Conservation (phyloP, 805 yeast species). For the Sugiyamaella marilandica region DNA sequence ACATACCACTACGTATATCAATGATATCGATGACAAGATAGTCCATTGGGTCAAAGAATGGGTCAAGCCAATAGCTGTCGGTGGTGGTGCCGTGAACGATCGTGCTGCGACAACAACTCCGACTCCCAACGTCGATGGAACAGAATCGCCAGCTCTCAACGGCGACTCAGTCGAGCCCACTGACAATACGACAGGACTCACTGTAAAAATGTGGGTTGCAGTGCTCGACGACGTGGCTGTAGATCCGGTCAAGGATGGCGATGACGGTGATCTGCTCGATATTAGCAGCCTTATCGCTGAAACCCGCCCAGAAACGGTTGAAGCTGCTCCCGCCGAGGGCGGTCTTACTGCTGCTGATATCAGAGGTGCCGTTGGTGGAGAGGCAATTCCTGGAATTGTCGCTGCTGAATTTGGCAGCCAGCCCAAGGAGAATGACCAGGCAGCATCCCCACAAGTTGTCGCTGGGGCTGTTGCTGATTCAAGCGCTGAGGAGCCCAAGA, state of each 20-base stretch:
- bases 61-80: conserved; percentile 19
- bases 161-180: conserved; percentile 21
- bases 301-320: conserved; percentile 15
- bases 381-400: conserved; percentile 42
- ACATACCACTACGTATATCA: conserved; percentile 16
- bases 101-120: neutral
- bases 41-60: conserved; percentile 33
- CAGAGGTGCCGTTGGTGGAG: conserved; percentile 52
- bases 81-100: conserved; percentile 1
- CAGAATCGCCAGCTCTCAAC: conserved; percentile 8
- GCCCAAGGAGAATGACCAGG: conserved; percentile 21
- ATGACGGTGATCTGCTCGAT: conserved; percentile 43
- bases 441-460: no score
- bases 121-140: conserved; percentile 2
- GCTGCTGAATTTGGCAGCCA: conserved; percentile 23
- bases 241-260: conserved; percentile 31
- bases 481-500: conserved; percentile 7
- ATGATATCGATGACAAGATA: conserved; percentile 22
- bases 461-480: conserved; percentile 10
- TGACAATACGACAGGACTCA: conserved; percentile 22
- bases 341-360: conserved; percentile 44
- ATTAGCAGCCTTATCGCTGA: conserved; percentile 34
- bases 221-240: conserved; percentile 19
- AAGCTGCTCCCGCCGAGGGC: conserved; percentile 25
- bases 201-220: conserved; percentile 34